These are phyloP conservation scores for Tilletia horrida DNA, from an alignment of 1,284 basidiomycete genomes.

Conservation along the genomic window DNA sequence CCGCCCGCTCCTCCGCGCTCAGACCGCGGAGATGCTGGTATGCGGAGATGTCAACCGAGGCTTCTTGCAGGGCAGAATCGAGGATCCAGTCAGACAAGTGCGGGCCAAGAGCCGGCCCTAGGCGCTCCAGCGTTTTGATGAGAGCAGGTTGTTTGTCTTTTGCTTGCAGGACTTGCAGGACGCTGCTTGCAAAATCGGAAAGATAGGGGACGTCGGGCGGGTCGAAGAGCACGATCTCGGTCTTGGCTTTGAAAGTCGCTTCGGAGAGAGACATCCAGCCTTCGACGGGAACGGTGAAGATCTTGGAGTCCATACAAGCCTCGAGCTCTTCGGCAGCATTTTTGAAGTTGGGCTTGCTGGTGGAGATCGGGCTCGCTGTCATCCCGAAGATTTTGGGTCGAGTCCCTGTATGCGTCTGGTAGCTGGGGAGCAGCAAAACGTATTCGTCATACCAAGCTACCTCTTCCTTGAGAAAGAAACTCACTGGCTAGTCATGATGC, in stretches of 20 bases:
- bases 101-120: not conserved
- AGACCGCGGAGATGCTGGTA: not conserved
- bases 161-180: not conserved
- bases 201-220: not conserved
- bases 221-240: not conserved
- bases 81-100: not conserved
- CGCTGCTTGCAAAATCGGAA: no score
- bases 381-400: conserved; percentile 47
- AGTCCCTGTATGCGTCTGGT: not conserved
- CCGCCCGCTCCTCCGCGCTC: not conserved
- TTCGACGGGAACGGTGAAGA: conserved; percentile 28
- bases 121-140: not conserved
- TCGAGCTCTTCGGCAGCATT: conserved; percentile 30
- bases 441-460: not conserved
- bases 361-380: conserved; percentile 37
- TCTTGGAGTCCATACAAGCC: conserved; percentile 30
- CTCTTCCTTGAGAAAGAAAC: not conserved
- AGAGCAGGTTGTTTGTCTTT: not conserved
- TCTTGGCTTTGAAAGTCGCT: conserved; percentile 8
- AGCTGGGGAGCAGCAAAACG: not conserved
- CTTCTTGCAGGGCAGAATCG: not conserved
- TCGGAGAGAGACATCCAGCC: not conserved
- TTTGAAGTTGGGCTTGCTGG: not conserved
- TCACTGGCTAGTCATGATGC: conserved; percentile 9
- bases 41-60: not conserved